Percentiles rank a stretch among this genome's conserved stretches.
phyloP scores from a whole-genome alignment of 352 stramenopile genomes.

The Globisporangium takayamanum region DNA sequence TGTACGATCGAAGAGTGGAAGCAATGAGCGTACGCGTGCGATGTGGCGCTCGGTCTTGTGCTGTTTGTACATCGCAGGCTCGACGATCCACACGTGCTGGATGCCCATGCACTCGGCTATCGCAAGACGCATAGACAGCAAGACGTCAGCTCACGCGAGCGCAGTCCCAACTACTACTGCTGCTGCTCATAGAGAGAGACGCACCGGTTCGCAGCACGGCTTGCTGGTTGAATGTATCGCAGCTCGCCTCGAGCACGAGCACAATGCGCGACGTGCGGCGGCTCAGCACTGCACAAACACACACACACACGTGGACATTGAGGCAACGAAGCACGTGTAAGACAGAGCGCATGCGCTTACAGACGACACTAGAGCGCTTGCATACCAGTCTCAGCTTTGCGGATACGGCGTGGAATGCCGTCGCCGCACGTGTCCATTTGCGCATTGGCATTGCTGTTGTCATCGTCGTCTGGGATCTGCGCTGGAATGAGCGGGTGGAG shows the following conservation, averaged over 20 bases:
- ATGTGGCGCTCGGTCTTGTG: slow-evolving; percentile 24
- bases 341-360: too few species aligned
- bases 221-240: slow-evolving; percentile 34
- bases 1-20: neutral
- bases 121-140: neutral
- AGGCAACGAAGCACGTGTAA: too few species aligned
- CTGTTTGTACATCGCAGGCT: slow-evolving; percentile 26
- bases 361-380: neutral
- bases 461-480: slow-evolving; percentile 16
- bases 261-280: slow-evolving; percentile 27
- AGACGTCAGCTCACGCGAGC: too few species aligned
- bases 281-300: slow-evolving; percentile 19
- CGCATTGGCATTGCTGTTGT: neutral
- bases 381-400: slow-evolving; percentile 27
- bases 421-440: slow-evolving; percentile 17
- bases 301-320: neutral
- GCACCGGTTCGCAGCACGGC: slow-evolving; percentile 26
- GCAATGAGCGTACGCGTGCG: slow-evolving; percentile 14
- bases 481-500: slow-evolving; percentile 19
- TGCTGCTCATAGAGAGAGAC: neutral
- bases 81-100: slow-evolving; percentile 67
- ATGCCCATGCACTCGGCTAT: slow-evolving; percentile 46
- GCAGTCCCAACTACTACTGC: neutral
- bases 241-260: slow-evolving; percentile 34
- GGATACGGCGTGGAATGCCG: slow-evolving; percentile 11